Evolutionary conservation across 257 asterid species (phyloP).

Genomic region (Hygrophila difformis): DNA sequence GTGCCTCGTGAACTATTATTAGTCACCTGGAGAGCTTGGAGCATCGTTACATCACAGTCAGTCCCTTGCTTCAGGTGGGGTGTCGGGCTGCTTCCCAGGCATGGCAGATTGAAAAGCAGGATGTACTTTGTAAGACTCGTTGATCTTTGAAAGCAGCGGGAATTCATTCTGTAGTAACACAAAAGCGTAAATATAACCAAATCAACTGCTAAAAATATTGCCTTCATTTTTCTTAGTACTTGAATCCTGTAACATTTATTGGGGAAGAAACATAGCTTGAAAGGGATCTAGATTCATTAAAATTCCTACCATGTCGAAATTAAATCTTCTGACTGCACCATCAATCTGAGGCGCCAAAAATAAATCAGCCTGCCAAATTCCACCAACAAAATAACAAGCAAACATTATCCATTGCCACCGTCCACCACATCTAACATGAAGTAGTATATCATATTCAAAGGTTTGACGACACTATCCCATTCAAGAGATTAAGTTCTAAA

Average conservation of each 20-base stretch:
- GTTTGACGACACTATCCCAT: too few species aligned
- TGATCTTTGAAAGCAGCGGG: constrained; percentile 34
- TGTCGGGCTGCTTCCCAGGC: constrained; percentile 47
- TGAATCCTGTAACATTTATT: constrained; percentile 1
- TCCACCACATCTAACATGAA: not conserved
- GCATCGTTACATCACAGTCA: too few species aligned
- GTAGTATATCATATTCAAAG: too few species aligned
- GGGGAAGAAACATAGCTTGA: constrained; percentile 6
- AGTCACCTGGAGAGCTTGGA: too few species aligned
- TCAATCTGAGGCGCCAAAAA: constrained; percentile 76
- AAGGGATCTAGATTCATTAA: not conserved
- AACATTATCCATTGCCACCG: too few species aligned
- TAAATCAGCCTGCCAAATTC: constrained; percentile 44
- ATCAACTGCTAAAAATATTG: too few species aligned
- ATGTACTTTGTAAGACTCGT: constrained; percentile 34
- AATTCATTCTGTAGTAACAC: constrained; percentile 44
- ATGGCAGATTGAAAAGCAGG: constrained; percentile 44
- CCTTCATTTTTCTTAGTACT: not conserved
- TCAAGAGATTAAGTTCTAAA: too few species aligned
- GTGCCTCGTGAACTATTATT: too few species aligned
- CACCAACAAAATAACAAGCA: not conserved
- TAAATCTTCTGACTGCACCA: constrained; percentile 43
- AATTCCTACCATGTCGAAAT: constrained; percentile 35
- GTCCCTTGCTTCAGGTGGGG: constrained; percentile 28
- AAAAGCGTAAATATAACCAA: too few species aligned